Conservation (phyloP, 495 filamentous ascomycete species). For the Xylaria sp. region DNA sequence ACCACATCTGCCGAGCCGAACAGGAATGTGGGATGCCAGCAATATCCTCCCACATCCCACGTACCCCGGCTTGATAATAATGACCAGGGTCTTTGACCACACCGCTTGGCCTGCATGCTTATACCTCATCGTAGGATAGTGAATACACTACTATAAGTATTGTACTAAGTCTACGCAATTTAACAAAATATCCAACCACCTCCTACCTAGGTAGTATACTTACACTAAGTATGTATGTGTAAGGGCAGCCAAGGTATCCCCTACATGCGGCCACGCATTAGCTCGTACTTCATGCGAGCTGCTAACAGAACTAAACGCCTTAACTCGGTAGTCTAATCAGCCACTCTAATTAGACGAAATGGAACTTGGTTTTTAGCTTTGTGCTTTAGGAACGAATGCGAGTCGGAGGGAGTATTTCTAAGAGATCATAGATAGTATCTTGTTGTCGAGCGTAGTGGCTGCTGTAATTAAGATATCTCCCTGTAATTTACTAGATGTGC, state of each 20-base stretch:
- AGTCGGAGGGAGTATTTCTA: not conserved
- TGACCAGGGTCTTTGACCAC: not conserved
- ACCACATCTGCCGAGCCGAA: slow-evolving; percentile 2
- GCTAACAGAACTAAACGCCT: not conserved
- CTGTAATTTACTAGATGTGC: not conserved
- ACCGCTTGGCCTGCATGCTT: not conserved
- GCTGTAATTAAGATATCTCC: not conserved
- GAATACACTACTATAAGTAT: too few species aligned
- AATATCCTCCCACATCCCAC: not conserved
- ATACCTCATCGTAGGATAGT: too few species aligned
- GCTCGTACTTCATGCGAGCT: not conserved
- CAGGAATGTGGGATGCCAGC: not conserved
- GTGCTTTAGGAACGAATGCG: not conserved
- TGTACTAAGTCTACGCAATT: too few species aligned
- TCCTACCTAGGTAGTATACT: not conserved
- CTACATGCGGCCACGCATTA: not conserved
- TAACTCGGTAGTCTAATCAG: not conserved
- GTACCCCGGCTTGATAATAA: not conserved
- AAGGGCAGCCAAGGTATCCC: not conserved
- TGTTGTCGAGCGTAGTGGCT: not conserved
- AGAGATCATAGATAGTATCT: not conserved
- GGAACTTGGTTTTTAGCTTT: not conserved
- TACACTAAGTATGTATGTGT: too few species aligned
- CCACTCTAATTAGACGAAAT: not conserved
- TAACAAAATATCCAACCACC: not conserved